These are phyloP conservation scores for Auricularia auricula-judae DNA, from an alignment of 768 basidiomycete species.

Conservation along the genomic window DNA sequence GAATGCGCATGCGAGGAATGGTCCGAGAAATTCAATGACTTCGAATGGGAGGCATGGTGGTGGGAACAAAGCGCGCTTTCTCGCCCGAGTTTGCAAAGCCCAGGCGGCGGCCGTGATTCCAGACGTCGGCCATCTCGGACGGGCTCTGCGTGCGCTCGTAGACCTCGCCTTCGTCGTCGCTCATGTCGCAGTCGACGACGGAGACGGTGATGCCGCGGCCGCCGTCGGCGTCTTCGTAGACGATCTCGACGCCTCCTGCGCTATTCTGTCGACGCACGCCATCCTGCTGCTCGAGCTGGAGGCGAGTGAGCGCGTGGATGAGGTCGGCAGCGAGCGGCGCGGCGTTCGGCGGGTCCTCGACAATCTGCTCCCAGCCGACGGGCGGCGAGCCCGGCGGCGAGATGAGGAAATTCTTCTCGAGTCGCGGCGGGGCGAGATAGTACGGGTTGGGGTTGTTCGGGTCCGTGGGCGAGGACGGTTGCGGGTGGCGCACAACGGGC, in stretches of 20 bases:
- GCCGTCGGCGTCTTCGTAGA: not conserved
- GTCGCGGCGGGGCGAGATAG: slow-evolving; percentile 63
- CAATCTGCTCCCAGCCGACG: slow-evolving; percentile 88
- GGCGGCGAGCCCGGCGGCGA: slow-evolving; percentile 98
- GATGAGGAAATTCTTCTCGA: slow-evolving; percentile 93
- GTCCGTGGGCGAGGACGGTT: slow-evolving; percentile 16
- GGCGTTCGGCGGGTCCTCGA: slow-evolving; percentile 82
- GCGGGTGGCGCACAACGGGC: slow-evolving; percentile 31
- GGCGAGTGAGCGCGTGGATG: slow-evolving; percentile 59
- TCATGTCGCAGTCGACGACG: not conserved
- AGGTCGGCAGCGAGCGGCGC: slow-evolving; percentile 81
- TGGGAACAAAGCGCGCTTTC: not conserved
- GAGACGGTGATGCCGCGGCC: not conserved
- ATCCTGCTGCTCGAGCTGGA: slow-evolving; percentile 34
- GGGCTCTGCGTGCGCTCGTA: not conserved
- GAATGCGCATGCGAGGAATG: too few relatives aligned
- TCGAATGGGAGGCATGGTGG: not conserved
- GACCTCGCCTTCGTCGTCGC: not conserved
- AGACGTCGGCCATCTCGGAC: not conserved
- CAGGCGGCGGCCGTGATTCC: not conserved
- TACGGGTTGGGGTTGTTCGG: slow-evolving; percentile 18
- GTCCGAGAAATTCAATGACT: not conserved
- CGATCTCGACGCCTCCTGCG: not conserved
- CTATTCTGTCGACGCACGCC: not conserved
- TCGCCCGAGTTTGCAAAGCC: not conserved